Evolutionary conservation across 1,139 yeast species (phyloP), one percentile per base, ranked within the genome.

Genomic region (Zhuliangozyma blackwelliae): DNA sequence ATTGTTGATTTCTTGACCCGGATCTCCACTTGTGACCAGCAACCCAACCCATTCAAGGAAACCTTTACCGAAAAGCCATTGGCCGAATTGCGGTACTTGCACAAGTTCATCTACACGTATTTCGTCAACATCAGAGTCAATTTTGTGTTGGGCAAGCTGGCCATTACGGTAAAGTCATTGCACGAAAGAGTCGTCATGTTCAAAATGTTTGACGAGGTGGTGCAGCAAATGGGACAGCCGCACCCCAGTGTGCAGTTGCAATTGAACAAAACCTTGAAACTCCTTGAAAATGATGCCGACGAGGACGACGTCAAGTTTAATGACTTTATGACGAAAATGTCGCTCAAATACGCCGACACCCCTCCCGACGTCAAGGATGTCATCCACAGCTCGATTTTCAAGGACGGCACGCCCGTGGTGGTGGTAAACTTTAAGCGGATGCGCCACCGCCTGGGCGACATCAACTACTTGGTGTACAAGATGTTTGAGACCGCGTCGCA

Each of bases 271-370:
- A 65, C 68, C 19, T 67, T 78, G 34, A 75, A 68, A 44, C 63
- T 63, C 5, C 51, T 55, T 34, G 74, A 68, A 37, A 69, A 71
- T 39, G 57, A 56, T 28, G 74, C 73, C 22, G 64, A 64, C 11
- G 40, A 35, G 10, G 41, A 35, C 11, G 74, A 77, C 43, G 64
- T 72, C 10, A 75, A 75, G 38, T 64, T 81, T 36, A 79, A 76
- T 48, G 95, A 86, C 40, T 85, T 85, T 48, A 82, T 87, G 89
- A 72, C 79, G 21, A 79, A 79, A 43, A 75, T 81, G 64, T 68
- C 87, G 0, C 63, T 75, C 36, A 71, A 73, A 36, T 79, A 79
- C 44, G 61, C 74, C 26, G 77, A 74, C 9, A 57, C 63, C 5
- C 52, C 66, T 3, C 54, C 63, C 21, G 73, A 74, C 20, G 59